Evolutionary conservation across 495 filamentous ascomycete species (phyloP), one percentile per base, ranked within the genome.

Genomic region (Annulohypoxylon nitens): DNA sequence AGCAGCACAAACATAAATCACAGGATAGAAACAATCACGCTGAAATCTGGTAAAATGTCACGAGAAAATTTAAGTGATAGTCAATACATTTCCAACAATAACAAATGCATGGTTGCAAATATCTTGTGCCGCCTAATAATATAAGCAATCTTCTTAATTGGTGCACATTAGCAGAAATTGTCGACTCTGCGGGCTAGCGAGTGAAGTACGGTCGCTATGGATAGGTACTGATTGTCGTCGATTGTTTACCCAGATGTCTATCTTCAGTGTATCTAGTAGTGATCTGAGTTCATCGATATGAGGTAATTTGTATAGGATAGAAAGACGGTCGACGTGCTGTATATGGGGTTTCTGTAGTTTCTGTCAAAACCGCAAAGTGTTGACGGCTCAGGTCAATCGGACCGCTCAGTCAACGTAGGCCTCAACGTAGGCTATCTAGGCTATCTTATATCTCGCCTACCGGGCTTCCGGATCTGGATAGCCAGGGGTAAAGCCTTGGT

Each of bases 401-500:
- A n/a, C 36, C 50, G 62, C 36, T 20, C 18, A 43, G 20, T 43
- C 11, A 16, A 39, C 36, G 18, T 33, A 23, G 48, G 61, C 20
- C 20, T 23, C 20, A 6, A 30, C 30, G 30, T 30, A 2, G 30
- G 30, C 30, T 30, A 30, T 30, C 30, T 6, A 30, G 5, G 30
- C 37, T 57, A 7, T 36, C 62, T 59, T n/a, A 53, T 25, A 64
- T 37, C 47, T 55, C 63, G 25, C 30, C 34, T 60, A 67, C 54
- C 57, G 51, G 51, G 53, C 25, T 66, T 58, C 65, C 54, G 20
- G 51, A 67, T 67, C 54, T 12, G 33, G 64, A 61, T 39, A 33
- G 11, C 26, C 16, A 59, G 54, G 26, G 30, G 26, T 25, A 16
- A n/a, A 25, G 16, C 36, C 57, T 23, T 25, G 41, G 43, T 20